Percentiles rank a stretch among this genome's conserved stretches.
Evolutionary conservation across 108 stramenopile genomes (phyloP).

Genomic region (Skeletonema tropicum): DNA sequence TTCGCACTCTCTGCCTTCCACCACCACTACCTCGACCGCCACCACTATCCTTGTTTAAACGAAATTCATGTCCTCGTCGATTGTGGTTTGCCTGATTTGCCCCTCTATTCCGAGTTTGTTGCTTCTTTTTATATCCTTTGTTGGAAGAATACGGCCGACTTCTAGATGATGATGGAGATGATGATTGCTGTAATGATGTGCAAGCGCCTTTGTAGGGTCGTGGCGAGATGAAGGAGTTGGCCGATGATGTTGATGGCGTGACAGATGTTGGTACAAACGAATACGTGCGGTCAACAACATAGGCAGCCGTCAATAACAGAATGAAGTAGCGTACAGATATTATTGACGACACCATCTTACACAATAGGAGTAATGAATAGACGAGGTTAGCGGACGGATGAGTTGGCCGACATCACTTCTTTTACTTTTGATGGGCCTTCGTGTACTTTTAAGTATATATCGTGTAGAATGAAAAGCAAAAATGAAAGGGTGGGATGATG

Average conservation of each 20-base stretch:
- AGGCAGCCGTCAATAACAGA: background rate
- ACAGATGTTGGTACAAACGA: background rate
- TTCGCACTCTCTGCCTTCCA: conserved; percentile 9
- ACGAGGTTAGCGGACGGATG: no score
- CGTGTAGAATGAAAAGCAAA: no score
- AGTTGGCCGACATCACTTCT: no score
- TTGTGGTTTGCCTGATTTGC: conserved; percentile 48
- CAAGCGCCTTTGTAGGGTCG: background rate
- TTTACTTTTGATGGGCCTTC: no score
- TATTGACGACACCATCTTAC: no score
- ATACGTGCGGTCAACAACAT: background rate
- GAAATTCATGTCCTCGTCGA: conserved; percentile 43
- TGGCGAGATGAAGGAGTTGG: no score
- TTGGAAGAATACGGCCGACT: conserved; percentile 5
- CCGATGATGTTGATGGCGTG: no score
- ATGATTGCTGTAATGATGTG: background rate
- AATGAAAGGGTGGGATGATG: no score
- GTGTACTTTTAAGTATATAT: no score
- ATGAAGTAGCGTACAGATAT: background rate
- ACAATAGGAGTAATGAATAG: no score
- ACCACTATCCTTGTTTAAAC: conserved; percentile 18
- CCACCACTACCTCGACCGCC: background rate
- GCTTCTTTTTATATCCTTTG: background rate
- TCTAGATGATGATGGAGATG: background rate
- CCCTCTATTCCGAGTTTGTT: conserved; percentile 30